Conservation (phyloP, 2,329 filamentous ascomycete species). For the Pseudopithomyces chartarum region DNA sequence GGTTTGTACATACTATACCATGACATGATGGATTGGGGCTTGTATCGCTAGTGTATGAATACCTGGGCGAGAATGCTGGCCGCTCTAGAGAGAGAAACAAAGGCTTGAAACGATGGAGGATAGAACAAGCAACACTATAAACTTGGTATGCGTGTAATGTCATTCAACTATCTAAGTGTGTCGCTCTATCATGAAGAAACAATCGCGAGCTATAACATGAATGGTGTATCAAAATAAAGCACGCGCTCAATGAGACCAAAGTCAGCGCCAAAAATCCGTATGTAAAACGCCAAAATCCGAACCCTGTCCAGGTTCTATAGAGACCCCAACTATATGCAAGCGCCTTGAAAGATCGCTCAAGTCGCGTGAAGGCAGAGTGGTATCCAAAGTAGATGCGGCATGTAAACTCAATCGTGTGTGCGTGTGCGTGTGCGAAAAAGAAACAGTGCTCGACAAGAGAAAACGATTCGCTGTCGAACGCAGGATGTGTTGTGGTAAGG, state of each 20-base stretch:
- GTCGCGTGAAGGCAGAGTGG: slow-evolving; percentile 2
- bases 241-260: background rate
- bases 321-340: background rate
- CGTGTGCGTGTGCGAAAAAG: too few species aligned
- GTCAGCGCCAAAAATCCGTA: background rate
- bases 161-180: slow-evolving; percentile 5
- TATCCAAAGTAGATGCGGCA: background rate
- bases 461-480: too few species aligned
- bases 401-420: too few species aligned
- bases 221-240: background rate
- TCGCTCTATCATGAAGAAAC: slow-evolving; percentile 10
- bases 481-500: too few species aligned
- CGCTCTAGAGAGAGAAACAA: too few species aligned
- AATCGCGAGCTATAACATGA: background rate
- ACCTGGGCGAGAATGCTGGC: too few species aligned
- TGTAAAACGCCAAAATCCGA: background rate
- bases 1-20: background rate
- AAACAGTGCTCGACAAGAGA: too few species aligned
- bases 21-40: too few species aligned
- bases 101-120: too few species aligned
- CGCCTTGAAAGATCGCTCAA: background rate
- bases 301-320: background rate
- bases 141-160: background rate
- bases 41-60: too few species aligned
- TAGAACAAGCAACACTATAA: too few species aligned